Conservation (phyloP, 2,329 filamentous ascomycete species). For the Rhynchosporium secalis region DNA sequence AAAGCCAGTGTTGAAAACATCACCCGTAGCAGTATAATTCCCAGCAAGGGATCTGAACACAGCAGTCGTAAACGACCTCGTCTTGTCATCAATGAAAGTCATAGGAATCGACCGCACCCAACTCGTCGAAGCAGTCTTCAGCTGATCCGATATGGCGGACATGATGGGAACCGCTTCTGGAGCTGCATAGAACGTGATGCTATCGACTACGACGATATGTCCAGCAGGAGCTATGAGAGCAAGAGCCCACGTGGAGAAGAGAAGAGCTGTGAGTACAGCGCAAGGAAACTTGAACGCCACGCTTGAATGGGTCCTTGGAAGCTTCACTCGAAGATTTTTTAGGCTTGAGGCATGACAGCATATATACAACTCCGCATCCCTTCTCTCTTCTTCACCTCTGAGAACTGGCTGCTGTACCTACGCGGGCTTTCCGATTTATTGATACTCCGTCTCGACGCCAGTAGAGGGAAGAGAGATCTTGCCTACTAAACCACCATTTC, state of each 20-base stretch:
- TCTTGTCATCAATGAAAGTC: constrained; percentile 31
- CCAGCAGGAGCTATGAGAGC: constrained; percentile 23
- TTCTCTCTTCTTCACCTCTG: constrained; percentile 1
- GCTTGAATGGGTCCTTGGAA: not conserved
- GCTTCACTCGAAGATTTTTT: not conserved
- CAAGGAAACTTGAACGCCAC: constrained; percentile 1
- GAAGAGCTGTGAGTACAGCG: not conserved
- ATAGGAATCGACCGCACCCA: constrained; percentile 33
- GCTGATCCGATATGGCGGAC: constrained; percentile 21
- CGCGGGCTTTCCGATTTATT: not conserved
- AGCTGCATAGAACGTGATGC: constrained; percentile 39
- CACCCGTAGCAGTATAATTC: constrained; percentile 32
- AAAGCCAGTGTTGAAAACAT: constrained; percentile 37
- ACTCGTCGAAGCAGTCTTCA: constrained; percentile 21
- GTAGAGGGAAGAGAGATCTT: not conserved
- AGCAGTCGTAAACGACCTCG: constrained; percentile 25
- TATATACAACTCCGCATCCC: not conserved
- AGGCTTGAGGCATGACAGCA: not conserved
- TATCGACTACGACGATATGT: constrained; percentile 35
- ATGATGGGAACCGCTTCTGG: constrained; percentile 31
- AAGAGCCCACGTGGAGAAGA: not conserved
- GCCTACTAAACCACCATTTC: not conserved
- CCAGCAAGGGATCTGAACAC: constrained; percentile 27
- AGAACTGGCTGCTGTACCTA: not conserved
- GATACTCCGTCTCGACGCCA: constrained; percentile 2